Base-by-base conservation (phyloP, 2,329 filamentous ascomycete genomes). In the Truncatella angustata region DNA sequence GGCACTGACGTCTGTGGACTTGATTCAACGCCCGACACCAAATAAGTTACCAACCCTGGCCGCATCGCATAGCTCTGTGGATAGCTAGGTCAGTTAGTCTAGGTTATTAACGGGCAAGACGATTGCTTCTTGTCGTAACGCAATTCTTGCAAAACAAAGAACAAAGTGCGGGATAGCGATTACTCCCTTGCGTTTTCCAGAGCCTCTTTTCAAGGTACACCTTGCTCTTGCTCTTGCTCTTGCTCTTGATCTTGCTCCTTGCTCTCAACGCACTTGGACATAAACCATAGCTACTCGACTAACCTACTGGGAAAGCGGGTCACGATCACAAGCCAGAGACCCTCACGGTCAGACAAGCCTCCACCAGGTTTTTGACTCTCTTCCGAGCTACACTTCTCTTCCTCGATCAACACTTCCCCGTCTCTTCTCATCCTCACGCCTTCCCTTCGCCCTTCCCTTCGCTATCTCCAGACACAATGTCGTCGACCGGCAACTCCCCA, bases 401-500 rank as follows among this genome's bases (percentile, higher is more conserved):
- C 28, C 9, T 34, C 9, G 16, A 23, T 20, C 34, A 9, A 16
- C 30, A 24, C 11, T 28, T 9, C 12, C n/a, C 43, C n/a, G n/a
- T 32, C 24, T 26, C 3, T n/a, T 23, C 28, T 26, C n/a, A 32
- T 26, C 28, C 43, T n/a, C 24, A 32, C 28, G 9, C n/a, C 18
- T 14, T 18, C 7, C 26, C 14, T 20, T 24, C 12, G 12, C 20
- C 7, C 45, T 12, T 10, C 30, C 12, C 32, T 7, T 11, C 16
- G 10, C 34, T n/a, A 21, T 7, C 12, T 10, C n/a, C 36, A n/a
- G 16, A 12, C 36, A 10, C 49, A 14, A 51, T 36, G 49, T 21
- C 49, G 49, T 36, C 61, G 50, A 58, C 68, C 54, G 69, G 69
- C 65, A 52, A 60, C 49, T 65, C 28, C 28, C 28, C 28, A 67